phyloP scores from a whole-genome alignment of 1,284 basidiomycete genomes.

The Sporisorium scitamineum region DNA sequence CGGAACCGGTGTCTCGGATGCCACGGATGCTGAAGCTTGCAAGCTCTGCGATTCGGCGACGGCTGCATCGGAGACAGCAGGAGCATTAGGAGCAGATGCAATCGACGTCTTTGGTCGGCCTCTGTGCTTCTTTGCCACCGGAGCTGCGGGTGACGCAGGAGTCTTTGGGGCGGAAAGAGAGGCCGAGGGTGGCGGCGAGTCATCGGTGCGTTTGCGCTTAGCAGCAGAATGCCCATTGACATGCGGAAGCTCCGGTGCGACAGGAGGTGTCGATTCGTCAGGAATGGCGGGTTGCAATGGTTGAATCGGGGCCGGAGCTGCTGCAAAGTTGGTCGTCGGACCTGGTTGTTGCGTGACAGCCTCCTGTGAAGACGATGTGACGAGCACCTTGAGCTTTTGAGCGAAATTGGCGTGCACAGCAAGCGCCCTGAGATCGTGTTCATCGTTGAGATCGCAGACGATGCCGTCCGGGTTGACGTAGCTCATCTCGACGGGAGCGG shows the following conservation, averaged over 20 bases:
- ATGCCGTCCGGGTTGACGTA: constrained; percentile 52
- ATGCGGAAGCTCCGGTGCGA: background rate
- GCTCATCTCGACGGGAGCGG: constrained; percentile 38
- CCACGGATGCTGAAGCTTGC: background rate
- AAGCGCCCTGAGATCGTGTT: constrained; percentile 52
- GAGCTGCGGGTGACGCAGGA: constrained; percentile 14
- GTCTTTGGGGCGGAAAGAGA: background rate
- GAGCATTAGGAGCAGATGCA: background rate
- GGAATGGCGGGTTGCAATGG: background rate
- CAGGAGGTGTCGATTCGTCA: background rate
- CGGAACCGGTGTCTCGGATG: background rate
- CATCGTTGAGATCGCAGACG: constrained; percentile 53
- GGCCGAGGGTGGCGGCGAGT: constrained; percentile 16
- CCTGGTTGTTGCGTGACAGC: background rate
- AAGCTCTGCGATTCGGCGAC: background rate
- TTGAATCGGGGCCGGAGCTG: background rate
- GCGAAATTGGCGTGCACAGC: constrained; percentile 45
- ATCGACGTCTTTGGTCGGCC: constrained; percentile 3
- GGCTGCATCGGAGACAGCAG: background rate
- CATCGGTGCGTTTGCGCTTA: constrained; percentile 30
- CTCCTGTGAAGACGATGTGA: constrained; percentile 10
- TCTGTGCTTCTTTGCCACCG: constrained; percentile 25
- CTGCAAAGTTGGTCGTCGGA: constrained; percentile 3
- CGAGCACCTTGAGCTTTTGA: constrained; percentile 39
- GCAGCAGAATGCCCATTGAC: constrained; percentile 8